These are phyloP conservation scores for Penicillium maclennaniae DNA, from an alignment of 495 filamentous ascomycete genomes.

Conservation along the genomic window DNA sequence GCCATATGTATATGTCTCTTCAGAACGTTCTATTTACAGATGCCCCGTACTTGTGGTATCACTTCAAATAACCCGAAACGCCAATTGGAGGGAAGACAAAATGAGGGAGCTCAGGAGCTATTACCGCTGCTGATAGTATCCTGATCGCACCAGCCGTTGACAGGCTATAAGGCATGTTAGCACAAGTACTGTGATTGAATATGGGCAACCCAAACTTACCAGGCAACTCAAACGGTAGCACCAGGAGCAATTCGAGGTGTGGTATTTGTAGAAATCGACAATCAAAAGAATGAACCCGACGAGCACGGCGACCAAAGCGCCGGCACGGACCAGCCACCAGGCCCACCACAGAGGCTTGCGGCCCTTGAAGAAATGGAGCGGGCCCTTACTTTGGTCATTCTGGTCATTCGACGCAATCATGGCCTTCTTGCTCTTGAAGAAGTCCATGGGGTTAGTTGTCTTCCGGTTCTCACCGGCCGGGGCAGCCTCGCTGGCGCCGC, in stretches of 20 bases:
- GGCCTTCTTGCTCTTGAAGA: conserved; percentile 39
- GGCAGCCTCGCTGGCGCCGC: conserved; percentile 26
- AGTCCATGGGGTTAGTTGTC: conserved; percentile 27
- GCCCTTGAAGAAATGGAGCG: conserved; percentile 82
- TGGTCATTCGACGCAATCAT: conserved; percentile 10
- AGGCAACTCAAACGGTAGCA: conserved; percentile 92
- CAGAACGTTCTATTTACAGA: conserved; percentile 15
- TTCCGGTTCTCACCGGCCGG: conserved; percentile 20
- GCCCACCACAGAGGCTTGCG: conserved; percentile 93
- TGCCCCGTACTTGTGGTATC: background rate
- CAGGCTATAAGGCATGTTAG: conserved; percentile 49
- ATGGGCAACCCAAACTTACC: conserved; percentile 53
- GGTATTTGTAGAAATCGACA: conserved; percentile 82
- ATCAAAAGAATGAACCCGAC: conserved; percentile 81
- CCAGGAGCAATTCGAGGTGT: conserved; percentile 71
- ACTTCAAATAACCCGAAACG: background rate
- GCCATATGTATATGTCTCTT: background rate
- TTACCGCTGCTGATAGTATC: conserved; percentile 42
- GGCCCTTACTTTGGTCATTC: conserved; percentile 50
- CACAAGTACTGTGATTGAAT: conserved; percentile 4
- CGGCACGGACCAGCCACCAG: conserved; percentile 89
- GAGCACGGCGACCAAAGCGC: conserved; percentile 70
- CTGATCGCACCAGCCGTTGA: conserved; percentile 76
- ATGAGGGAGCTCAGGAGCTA: background rate
- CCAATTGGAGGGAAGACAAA: background rate